Evolutionary conservation across 2,329 filamentous ascomycete species (phyloP).

Genomic region (Clonostachys byssicola): DNA sequence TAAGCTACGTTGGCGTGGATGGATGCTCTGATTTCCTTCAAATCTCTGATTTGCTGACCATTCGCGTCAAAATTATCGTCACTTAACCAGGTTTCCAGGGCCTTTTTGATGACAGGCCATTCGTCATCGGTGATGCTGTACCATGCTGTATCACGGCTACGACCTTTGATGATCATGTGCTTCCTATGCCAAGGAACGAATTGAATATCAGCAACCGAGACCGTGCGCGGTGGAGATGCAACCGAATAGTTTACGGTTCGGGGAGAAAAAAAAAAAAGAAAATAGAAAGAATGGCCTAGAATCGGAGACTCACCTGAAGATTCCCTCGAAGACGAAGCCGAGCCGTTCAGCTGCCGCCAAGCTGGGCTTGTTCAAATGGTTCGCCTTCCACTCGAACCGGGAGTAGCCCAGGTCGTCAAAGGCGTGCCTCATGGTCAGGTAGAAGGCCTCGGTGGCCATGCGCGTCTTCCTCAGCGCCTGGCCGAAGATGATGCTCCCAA

Average conservation of each 20-base stretch:
- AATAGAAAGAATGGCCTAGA: no score
- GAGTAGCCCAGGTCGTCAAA: slow-evolving; percentile 48
- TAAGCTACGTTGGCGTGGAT: no score
- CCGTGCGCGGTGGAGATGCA: neutral
- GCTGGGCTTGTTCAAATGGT: slow-evolving; percentile 50
- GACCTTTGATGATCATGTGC: slow-evolving; percentile 55
- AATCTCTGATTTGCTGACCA: slow-evolving; percentile 42
- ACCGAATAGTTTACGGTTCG: neutral
- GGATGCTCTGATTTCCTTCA: slow-evolving; percentile 27
- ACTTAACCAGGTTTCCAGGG: slow-evolving; percentile 49
- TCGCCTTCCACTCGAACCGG: slow-evolving; percentile 62
- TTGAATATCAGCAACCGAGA: no score
- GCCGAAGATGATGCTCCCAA: slow-evolving; percentile 51
- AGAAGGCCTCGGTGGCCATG: slow-evolving; percentile 53
- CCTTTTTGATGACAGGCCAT: slow-evolving; percentile 43
- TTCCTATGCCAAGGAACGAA: slow-evolving; percentile 23
- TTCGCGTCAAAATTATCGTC: slow-evolving; percentile 49
- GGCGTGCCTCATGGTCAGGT: slow-evolving; percentile 46
- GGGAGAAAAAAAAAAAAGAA: no score
- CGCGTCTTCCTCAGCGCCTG: slow-evolving; percentile 45
- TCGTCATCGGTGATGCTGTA: slow-evolving; percentile 54
- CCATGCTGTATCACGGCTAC: slow-evolving; percentile 56
- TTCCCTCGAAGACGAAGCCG: slow-evolving; percentile 56
- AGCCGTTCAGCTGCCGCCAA: slow-evolving; percentile 48
- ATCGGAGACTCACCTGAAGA: slow-evolving; percentile 36